Base-by-base conservation (phyloP, 345 rosid species). In the Sonneratia alba region DNA sequence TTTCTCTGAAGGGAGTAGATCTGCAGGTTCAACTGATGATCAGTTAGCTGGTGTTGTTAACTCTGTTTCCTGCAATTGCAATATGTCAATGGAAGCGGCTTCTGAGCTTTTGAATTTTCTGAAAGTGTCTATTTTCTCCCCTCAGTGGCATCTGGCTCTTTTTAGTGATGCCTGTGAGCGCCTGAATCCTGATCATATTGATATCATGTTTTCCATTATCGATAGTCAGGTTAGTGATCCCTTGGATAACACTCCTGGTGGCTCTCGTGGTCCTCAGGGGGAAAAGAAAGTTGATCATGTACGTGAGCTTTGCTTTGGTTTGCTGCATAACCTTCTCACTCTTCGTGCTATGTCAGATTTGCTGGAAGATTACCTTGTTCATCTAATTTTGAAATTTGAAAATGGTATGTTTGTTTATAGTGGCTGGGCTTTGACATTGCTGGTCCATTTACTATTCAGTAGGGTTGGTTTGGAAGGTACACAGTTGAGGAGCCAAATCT, bases 1-100 rank as follows among this genome's bases (percentile, higher is more conserved):
- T 75, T 95, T 95, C 83, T 89, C 86, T 67, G 99, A 95, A 81
- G 89, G 89, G 69, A 70, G 87, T 75, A 89, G 98, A 59, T 85
- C 92, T 3, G 77, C 86, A 62, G 90, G 95, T 74, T 87, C 97
- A 43, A 36, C 77, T 16, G 97, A 94, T 77, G 98, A 95, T 70
- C 97, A 89, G 72, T 82, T 87, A 49, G 76, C 87, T 22, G 88
- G 69, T 81, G 77, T 84, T 70, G 86, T 79, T 75, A 74, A 69
- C 72, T 78, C 85, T 36, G 73, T 80, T 68, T 78, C 90, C 73
- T 82, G 75, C 82, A 77, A 73, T 72, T 78, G 81, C 86, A 95
- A 89, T 82, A 73, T 89, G 89, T 91, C 90, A 68, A 74, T 87
- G 70, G 93, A 90, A 79, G 97, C 97, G 55, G 96, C 91, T 68